Percentiles rank a stretch among this genome's conserved stretches.
Evolutionary conservation across 75 land plant genomes (phyloP).

Genomic region (Azolla pinnata): DNA sequence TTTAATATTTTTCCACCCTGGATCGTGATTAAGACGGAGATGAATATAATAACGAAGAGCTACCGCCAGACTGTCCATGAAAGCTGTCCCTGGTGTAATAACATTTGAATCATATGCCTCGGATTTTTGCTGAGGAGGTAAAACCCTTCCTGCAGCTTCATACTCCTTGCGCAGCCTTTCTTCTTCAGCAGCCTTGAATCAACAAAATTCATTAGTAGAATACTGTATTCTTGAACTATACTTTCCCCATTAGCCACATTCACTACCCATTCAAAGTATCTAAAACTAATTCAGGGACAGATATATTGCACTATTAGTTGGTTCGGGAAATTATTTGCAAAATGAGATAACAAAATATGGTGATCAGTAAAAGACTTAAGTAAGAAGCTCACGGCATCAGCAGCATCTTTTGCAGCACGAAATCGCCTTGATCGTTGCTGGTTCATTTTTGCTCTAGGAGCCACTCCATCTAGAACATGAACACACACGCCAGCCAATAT

Average conservation of each 20-base stretch:
- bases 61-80: slow-evolving; percentile 41
- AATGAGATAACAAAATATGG: too few species aligned
- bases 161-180: slow-evolving; percentile 38
- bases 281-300: too few species aligned
- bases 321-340: too few species aligned
- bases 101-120: slow-evolving; percentile 50
- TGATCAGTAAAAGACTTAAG: background rate
- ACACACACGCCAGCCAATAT: background rate
- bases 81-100: slow-evolving; percentile 60
- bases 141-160: slow-evolving; percentile 27
- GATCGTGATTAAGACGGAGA: slow-evolving; percentile 23
- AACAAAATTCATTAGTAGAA: slow-evolving; percentile 3
- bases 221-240: too few species aligned
- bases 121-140: slow-evolving; percentile 26
- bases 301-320: too few species aligned
- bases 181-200: slow-evolving; percentile 40
- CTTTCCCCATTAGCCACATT: too few species aligned
- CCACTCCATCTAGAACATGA: slow-evolving; percentile 74
- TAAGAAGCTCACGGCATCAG: slow-evolving; percentile 41
- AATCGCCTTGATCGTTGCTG: slow-evolving; percentile 82
- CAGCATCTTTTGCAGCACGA: slow-evolving; percentile 87
- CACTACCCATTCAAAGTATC: too few species aligned
- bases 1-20: slow-evolving; percentile 47
- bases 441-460: slow-evolving; percentile 94
- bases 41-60: slow-evolving; percentile 44